Conservation (phyloP, 768 basidiomycete species). For the Sistotremastrum suecicum region DNA sequence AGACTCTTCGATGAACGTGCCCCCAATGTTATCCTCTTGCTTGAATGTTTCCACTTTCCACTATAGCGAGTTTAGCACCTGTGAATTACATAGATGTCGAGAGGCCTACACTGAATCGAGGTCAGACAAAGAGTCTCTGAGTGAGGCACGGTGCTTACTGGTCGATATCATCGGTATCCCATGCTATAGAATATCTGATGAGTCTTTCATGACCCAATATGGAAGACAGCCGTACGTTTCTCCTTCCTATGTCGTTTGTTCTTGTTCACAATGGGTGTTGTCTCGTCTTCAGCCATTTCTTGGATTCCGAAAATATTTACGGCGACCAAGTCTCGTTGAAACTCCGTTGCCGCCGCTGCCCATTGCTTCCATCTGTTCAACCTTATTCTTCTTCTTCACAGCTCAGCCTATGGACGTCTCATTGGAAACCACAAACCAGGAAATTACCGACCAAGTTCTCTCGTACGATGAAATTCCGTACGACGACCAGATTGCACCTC, state of each 20-base stretch:
- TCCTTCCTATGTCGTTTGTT: constrained; percentile 89
- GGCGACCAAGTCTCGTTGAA: too few relatives aligned
- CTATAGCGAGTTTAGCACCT: constrained; percentile 21
- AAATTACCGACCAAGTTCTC: too few relatives aligned
- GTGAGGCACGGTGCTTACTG: constrained; percentile 49
- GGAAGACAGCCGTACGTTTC: constrained; percentile 53
- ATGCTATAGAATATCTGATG: constrained; percentile 40
- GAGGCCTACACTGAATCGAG: background rate
- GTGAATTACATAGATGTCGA: background rate
- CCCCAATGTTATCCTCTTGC: constrained; percentile 61
- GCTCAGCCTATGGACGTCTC: too few relatives aligned
- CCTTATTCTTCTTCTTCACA: too few relatives aligned
- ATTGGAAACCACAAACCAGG: too few relatives aligned
- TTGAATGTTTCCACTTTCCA: constrained; percentile 85
- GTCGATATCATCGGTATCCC: constrained; percentile 98
- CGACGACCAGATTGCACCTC: constrained; percentile 36
- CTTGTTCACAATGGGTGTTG: constrained; percentile 44
- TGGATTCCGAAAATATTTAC: too few relatives aligned
- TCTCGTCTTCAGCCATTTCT: constrained; percentile 17
- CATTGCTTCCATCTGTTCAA: too few relatives aligned
- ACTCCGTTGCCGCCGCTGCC: too few relatives aligned
- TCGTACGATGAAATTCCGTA: constrained; percentile 33
- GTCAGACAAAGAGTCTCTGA: background rate
- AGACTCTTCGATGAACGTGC: constrained; percentile 86
- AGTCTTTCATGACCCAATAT: constrained; percentile 2